Evolutionary conservation across 148 eudicot genomes (phyloP).

Genomic region (Talinum fruticosum): DNA sequence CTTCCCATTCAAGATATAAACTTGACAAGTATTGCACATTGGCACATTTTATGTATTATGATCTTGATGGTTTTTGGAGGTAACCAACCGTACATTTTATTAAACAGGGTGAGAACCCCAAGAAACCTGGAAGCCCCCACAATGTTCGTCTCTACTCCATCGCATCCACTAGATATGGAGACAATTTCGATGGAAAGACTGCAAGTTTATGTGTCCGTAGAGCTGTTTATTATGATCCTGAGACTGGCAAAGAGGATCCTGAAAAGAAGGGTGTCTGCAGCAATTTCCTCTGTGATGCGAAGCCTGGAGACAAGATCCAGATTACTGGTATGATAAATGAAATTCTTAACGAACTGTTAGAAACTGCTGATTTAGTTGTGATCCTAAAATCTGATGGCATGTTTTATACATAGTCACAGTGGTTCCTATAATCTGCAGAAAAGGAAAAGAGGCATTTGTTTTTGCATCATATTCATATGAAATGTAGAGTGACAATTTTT

Average conservation of each 20-base stretch:
- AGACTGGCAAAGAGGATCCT: constrained; percentile 89
- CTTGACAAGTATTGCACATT: neutral
- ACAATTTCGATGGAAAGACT: constrained; percentile 84
- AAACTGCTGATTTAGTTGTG: too few species aligned
- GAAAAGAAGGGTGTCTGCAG: constrained; percentile 85
- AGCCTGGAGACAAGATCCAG: constrained; percentile 92
- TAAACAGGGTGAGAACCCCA: constrained; percentile 87
- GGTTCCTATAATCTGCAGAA: neutral
- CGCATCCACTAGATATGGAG: constrained; percentile 91
- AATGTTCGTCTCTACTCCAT: constrained; percentile 93
- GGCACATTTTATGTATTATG: too few species aligned
- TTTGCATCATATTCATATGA: neutral
- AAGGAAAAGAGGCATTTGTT: neutral
- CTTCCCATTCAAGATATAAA: neutral
- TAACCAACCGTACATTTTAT: constrained; percentile 14
- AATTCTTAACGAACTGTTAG: neutral
- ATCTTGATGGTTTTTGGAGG: neutral
- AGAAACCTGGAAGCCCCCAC: constrained; percentile 78
- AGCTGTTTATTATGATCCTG: constrained; percentile 88
- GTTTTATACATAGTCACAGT: neutral
- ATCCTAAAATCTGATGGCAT: neutral
- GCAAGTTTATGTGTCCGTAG: constrained; percentile 92
- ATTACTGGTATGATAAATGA: constrained; percentile 53
- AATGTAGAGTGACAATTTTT: neutral
- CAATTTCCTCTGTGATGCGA: constrained; percentile 79